Base-by-base conservation (phyloP, 176 grass and related monocot genomes). In the Puccinellia tenuiflora region DNA sequence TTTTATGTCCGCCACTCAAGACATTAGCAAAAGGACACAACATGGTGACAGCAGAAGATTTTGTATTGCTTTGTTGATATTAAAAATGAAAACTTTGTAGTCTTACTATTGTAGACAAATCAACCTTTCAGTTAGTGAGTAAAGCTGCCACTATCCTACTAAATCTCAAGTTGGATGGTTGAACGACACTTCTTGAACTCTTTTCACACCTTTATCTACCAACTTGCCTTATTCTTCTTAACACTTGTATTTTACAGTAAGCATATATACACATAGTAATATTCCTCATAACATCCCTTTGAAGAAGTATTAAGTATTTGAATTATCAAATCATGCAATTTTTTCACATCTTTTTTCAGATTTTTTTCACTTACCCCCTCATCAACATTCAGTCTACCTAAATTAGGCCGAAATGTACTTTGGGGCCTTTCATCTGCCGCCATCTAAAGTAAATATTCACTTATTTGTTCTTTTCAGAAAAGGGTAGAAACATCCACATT, bases 221-320 rank as follows among this genome's bases (percentile, higher is more conserved):
- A 55, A 86, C 71, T 82, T 81, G 69, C 26, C 35, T 68, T 85
- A 59, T 81, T 81, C 48, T 80, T 66, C 47, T 76, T 2, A 24
- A 66, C 30, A 54, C 1, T 42, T 71, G 30, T 5, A 54, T n/a
- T 77, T 54, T 56, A 51, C 50, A 82, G 1, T 34, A 78, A 39
- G 28, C 73, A 78, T 66, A 4, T 18, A 30, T 54, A 53, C 77
- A 11, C 6, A 6, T 29, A 86, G 48, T 24, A 16, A 38, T 29
- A 54, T 67, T 53, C 33, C 45, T 25, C 50, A 28, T 20, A n/a
- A 38, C 34, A 30, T 31, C 9, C 54, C 15, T 66, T 66, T 37
- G 66, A 66, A 31, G 43, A 51, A 60, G 47, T 18, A 52, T 12
- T 30, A 52, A 77, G 33, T 47, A 30, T 81, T 50, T 40, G 38